Evolutionary conservation across 495 filamentous ascomycete genomes (phyloP).

Genomic region (Clohesyomyces aquaticus): DNA sequence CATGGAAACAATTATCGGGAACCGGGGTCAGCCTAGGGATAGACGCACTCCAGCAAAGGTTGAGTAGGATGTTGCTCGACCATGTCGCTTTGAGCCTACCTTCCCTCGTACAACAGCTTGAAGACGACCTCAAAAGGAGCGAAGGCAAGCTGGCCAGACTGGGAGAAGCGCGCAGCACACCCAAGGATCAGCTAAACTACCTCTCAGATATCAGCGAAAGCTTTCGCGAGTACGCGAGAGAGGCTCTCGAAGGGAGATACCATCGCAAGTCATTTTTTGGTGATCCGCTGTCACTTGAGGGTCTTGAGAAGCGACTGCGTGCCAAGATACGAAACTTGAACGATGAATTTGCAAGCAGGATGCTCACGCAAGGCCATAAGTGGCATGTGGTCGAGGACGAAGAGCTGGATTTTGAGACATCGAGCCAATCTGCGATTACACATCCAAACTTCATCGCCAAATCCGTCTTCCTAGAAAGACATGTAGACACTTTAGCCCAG

Average conservation of each 20-base stretch:
- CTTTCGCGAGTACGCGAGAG: neutral
- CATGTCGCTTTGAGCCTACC: slow-evolving; percentile 20
- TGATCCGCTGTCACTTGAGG: slow-evolving; percentile 4
- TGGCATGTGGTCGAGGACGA: slow-evolving; percentile 21
- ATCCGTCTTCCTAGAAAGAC: slow-evolving; percentile 1
- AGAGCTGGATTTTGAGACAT: neutral
- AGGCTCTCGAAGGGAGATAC: slow-evolving; percentile 24
- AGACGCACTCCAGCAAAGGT: slow-evolving; percentile 10
- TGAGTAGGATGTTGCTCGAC: slow-evolving; percentile 24
- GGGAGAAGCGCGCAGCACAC: slow-evolving; percentile 14
- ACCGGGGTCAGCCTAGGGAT: slow-evolving; percentile 12
- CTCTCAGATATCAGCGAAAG: slow-evolving; percentile 15
- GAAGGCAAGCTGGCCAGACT: slow-evolving; percentile 2
- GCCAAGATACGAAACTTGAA: slow-evolving; percentile 26
- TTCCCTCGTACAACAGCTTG: slow-evolving; percentile 4
- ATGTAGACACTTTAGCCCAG: slow-evolving; percentile 5
- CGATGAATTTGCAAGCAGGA: slow-evolving; percentile 19
- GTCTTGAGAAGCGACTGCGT: slow-evolving; percentile 19
- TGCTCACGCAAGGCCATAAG: slow-evolving; percentile 22
- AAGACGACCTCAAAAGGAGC: slow-evolving; percentile 1
- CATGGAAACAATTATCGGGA: slow-evolving; percentile 11
- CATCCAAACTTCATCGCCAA: slow-evolving; percentile 4
- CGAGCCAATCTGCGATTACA: neutral
- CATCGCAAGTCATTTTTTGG: slow-evolving; percentile 10
- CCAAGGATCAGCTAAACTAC: slow-evolving; percentile 19